Base-by-base conservation (phyloP, 1,284 basidiomycete species). In the Boletus semigastroideus region DNA sequence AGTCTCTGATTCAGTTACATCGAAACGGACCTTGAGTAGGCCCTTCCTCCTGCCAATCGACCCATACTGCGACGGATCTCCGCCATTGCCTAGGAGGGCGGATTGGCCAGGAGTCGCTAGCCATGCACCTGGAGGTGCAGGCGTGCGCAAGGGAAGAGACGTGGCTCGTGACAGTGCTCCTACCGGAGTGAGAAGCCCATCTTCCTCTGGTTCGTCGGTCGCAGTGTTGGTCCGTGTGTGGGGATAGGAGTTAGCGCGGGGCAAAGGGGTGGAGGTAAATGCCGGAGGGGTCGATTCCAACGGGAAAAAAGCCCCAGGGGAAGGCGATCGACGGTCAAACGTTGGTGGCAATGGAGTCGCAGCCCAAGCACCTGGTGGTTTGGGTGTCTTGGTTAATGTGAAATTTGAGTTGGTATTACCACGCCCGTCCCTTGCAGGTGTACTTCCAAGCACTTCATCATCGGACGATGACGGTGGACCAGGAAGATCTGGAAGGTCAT, bases 111-210 rank as follows among this genome's bases (percentile, higher is more conserved):
- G 86, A 17, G 87, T 88, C 7, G 72, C 66, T 43, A 80, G 57
- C 85, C 86, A 89, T 33, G 76, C 85, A 22, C 87, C 87, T n/a
- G 87, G 87, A 8, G 78, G 80, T 5, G 78, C 82, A 38, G 87
- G 87, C 1, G 86, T 89, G 52, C 78, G 79, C 30, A 71, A 53
- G 22, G 78, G 74, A 10, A 79, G 65, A 11, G 77, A 67, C 11
- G 65, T 70, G 27, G 72, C 72, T 54, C 74, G 74, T 16, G 76
- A 75, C 38, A 79, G 60, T 17, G 78, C 75, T 33, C 73, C 61
- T 27, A 70, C 64, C 6, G 79, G 78, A 5, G 79, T 78, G 5
- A 72, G 64, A 42, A 76, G 65, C 19, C 67, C 71, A 52, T 62
- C 69, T 17, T 69, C 65, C 31, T 54, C 49, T 10, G 59, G 52